These are phyloP conservation scores for Acer yangbiense DNA, from an alignment of 345 rosid species.

Conservation along the genomic window DNA sequence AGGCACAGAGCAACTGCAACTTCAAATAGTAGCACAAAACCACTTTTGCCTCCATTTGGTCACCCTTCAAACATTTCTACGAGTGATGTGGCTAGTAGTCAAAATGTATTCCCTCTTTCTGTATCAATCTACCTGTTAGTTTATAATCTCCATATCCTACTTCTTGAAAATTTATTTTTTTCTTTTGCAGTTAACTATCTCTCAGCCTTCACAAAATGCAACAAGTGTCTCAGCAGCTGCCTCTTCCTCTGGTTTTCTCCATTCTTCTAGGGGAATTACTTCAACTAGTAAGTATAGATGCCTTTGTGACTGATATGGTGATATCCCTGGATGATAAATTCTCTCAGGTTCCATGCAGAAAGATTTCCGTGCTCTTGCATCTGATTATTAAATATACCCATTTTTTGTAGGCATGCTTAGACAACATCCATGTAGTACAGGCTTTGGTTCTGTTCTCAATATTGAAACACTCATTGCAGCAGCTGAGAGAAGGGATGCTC, in stretches of 20 bases:
- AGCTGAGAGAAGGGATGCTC: slow-evolving; percentile 88
- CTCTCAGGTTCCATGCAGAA: background rate
- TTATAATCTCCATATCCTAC: background rate
- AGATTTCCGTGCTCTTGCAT: background rate
- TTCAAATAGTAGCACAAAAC: slow-evolving; percentile 46
- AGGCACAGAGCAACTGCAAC: slow-evolving; percentile 41
- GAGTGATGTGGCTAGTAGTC: slow-evolving; percentile 53
- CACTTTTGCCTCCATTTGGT: slow-evolving; percentile 39
- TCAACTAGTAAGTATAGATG: slow-evolving; percentile 67
- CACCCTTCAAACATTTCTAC: slow-evolving; percentile 38
- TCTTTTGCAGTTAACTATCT: slow-evolving; percentile 34
- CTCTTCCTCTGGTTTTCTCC: slow-evolving; percentile 64
- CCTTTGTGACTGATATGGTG: slow-evolving; percentile 7
- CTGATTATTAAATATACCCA: slow-evolving; percentile 10
- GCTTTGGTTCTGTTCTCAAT: slow-evolving; percentile 95
- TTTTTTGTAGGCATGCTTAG: slow-evolving; percentile 6
- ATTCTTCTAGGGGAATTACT: slow-evolving; percentile 61
- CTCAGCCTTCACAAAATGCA: slow-evolving; percentile 21
- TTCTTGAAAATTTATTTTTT: slow-evolving; percentile 4
- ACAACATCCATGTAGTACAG: slow-evolving; percentile 32
- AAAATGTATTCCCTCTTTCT: slow-evolving; percentile 49
- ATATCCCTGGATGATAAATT: background rate
- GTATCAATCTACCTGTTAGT: background rate
- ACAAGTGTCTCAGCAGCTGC: slow-evolving; percentile 43
- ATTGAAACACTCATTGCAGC: slow-evolving; percentile 96